phyloP scores from a whole-genome alignment of 2,329 filamentous ascomycete genomes.

The Ambrosiella xylebori region DNA sequence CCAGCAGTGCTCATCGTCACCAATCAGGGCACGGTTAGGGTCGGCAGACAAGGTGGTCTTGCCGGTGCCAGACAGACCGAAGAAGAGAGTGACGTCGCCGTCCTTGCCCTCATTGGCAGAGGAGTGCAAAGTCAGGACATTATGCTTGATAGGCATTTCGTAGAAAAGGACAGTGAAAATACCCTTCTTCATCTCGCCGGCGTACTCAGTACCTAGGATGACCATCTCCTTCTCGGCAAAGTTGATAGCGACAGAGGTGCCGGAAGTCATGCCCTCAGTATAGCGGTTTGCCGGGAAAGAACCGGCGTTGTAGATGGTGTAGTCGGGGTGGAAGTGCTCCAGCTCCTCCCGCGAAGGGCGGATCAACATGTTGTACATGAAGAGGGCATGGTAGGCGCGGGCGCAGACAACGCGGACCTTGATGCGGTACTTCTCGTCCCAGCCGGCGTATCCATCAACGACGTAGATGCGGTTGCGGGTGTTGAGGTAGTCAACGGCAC shows the following conservation, averaged over 20 bases:
- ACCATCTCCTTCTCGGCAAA: slow-evolving; percentile 99
- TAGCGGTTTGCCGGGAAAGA: slow-evolving; percentile 97
- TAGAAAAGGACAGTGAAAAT: slow-evolving; percentile 99
- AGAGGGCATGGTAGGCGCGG: slow-evolving; percentile 96
- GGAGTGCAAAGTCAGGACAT: slow-evolving; percentile 93
- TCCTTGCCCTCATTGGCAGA: slow-evolving; percentile 92
- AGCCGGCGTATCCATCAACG: slow-evolving; percentile 90
- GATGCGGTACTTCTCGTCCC: slow-evolving; percentile 97
- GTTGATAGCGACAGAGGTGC: slow-evolving; percentile 96
- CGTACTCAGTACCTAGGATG: slow-evolving; percentile 96
- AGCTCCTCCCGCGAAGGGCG: slow-evolving; percentile 80
- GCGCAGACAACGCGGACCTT: slow-evolving; percentile 95
- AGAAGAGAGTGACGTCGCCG: slow-evolving; percentile 97
- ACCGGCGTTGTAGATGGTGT: slow-evolving; percentile 98
- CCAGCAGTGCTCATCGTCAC: slow-evolving; percentile 99
- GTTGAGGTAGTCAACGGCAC: slow-evolving; percentile 97
- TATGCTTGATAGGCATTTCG: slow-evolving; percentile 99
- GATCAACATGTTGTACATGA: slow-evolving; percentile 99
- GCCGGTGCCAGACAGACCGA: slow-evolving; percentile 93
- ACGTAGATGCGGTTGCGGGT: slow-evolving; percentile 98
- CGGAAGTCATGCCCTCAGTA: slow-evolving; percentile 96
- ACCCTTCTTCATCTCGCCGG: slow-evolving; percentile 95
- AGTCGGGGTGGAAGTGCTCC: slow-evolving; percentile 95
- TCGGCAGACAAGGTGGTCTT: slow-evolving; percentile 98
- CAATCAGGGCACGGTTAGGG: slow-evolving; percentile 87